Base-by-base conservation (phyloP, 2,329 filamentous ascomycete species). In the Xylariaceae sp. region DNA sequence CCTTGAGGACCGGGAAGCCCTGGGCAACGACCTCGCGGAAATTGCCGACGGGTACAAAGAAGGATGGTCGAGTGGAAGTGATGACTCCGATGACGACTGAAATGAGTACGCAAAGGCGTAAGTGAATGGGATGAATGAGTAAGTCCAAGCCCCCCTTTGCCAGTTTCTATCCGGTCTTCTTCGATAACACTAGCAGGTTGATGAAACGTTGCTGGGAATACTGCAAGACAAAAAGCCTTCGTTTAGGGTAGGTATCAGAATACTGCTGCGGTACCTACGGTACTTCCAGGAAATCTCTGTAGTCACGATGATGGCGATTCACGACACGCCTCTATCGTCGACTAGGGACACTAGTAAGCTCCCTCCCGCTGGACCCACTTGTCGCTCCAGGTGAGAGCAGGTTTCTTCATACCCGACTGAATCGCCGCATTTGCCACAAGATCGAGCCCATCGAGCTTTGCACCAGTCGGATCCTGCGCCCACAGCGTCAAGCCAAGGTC, bases 1-100 rank as follows among this genome's bases (percentile, higher is more conserved):
- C 0, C 68, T 93, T 2, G 90, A 95, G 61, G 92, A 97, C 69
- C 82, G 93, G 48, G 94, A 99, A 74, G 79, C 80, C 2, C 78
- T 97, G n/a, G 84, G 85, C 51, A 94, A 96, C 70, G 86, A 88
- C 10, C 78, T 99, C 45, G 86, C 88, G 23, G 88, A 89, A 61
- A 86, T 97, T 68, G 88, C 88, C 1, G 92, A 96, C 69, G 89
- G 89, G 61, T 97, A 97, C 72, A 86, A 90, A 66, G 90, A 94
- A 62, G 91, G 91, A 1, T 96, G 90, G 89, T 86, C 85, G 10
- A 91, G 88, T 68, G 90, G 86, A 23, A 88, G 84, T 59, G 88
- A 90, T 66, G 81, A 85, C 7, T 87, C 84, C 17, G 86, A 90
- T 59, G 87, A 90, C 53, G 60, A 62, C 57, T 63, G 35, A 64